Evolutionary conservation across 2,329 filamentous ascomycete genomes (phyloP), one percentile per base, ranked within the genome.

Genomic region (Nothopassalora personata): DNA sequence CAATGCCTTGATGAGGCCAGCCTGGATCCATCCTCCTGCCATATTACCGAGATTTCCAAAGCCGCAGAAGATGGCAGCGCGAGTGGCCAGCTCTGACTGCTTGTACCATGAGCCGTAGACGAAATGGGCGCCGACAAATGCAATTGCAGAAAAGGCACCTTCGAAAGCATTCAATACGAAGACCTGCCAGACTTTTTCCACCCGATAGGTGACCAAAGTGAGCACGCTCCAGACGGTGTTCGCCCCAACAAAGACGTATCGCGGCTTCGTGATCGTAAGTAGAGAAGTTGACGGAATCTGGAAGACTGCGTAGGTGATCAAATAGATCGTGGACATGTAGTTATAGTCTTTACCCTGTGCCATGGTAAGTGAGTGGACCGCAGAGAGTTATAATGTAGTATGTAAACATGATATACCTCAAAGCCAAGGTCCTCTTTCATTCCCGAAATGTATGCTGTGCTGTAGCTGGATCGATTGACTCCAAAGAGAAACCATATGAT

Each of bases 361-460:
- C 2, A 18, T 9, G 27, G 13, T 48, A 6, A 10, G 48, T 49
- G 13, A 39, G 15, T 48, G n/a, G 11, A 15, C n/a, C 2, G 28
- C 15, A 30, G 8, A 9, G 28, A 1, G 19, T 8, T 3, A 10
- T 15, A 5, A 9, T n/a, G n/a, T n/a, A n/a, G n/a, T n/a, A n/a
- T n/a, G n/a, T n/a, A n/a, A n/a, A n/a, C n/a, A n/a, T 3, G 68
- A 70, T 13, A 66, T 68, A 11, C 79, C 6, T 70, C 66, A 61
- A 81, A 80, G 47, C 68, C 62, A 5, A 82, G 71, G 50, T 81
- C 79, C 60, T 82, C 79, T 61, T 79, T 79, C 79, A 81, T 81
- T 30, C 80, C 80, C 19, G 76, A 79, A 8, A 82, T 79, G 67
- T 82, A 83, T 51, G 80, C 80, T 0, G 74, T 76, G 33, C 67